Percentiles rank a stretch among this genome's conserved stretches.
These are phyloP conservation scores for Aspergillus sclerotialis DNA, from an alignment of 2,329 filamentous ascomycete genomes.

Conservation along the genomic window DNA sequence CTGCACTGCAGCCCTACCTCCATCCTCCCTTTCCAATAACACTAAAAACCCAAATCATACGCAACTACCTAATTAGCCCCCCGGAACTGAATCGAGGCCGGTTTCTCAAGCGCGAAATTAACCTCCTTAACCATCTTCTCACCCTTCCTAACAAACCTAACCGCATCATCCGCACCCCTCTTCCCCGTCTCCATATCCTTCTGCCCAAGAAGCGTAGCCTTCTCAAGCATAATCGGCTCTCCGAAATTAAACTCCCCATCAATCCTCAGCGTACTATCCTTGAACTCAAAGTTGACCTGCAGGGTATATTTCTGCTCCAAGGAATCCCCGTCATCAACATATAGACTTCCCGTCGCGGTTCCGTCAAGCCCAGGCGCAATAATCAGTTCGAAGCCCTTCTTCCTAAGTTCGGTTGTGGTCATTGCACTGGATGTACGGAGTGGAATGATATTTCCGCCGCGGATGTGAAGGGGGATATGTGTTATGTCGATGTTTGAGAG, in stretches of 20 bases:
- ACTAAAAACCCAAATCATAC: no score
- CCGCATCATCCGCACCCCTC: no score
- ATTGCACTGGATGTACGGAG: slow-evolving; percentile 47
- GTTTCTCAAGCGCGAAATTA: no score
- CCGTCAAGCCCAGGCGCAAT: slow-evolving; percentile 59
- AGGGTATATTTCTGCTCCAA: slow-evolving; percentile 52
- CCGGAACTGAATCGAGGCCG: no score
- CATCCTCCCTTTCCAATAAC: no score
- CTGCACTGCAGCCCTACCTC: no score
- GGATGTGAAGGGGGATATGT: slow-evolving; percentile 56
- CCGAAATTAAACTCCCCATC: slow-evolving; percentile 22
- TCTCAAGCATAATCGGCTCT: slow-evolving; percentile 23
- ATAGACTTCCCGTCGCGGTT: slow-evolving; percentile 60
- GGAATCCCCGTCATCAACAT: slow-evolving; percentile 70
- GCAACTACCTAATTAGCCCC: no score
- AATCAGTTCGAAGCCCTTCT: slow-evolving; percentile 63
- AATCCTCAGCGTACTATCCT: slow-evolving; percentile 36
- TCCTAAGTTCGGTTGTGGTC: slow-evolving; percentile 55
- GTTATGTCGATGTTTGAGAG: slow-evolving; percentile 42
- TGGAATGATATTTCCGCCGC: slow-evolving; percentile 55
- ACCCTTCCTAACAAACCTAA: no score
- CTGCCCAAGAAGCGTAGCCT: slow-evolving; percentile 26
- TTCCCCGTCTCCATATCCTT: no score
- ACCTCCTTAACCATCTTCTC: slow-evolving; percentile 18
- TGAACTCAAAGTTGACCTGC: slow-evolving; percentile 55